A percentile compares a stretch with the other conserved stretches of the same genome.
Evolutionary conservation across 1,139 yeast species (phyloP).

Genomic region (Groenewaldozyma auringiensis): DNA sequence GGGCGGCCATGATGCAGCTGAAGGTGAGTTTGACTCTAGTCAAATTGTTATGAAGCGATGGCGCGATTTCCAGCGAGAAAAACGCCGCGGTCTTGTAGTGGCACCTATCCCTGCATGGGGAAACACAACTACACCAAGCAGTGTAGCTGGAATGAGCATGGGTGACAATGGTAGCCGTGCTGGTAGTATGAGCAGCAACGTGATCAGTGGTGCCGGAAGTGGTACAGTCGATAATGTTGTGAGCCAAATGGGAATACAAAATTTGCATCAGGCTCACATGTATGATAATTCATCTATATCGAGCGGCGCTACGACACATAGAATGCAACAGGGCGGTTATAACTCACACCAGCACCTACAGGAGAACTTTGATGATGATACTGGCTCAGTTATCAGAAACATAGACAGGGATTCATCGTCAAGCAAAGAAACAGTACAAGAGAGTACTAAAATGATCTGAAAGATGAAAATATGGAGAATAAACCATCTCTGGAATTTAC

Average conservation of each 20-base stretch:
- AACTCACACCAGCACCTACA: too few relatives aligned
- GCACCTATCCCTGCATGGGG: constrained; percentile 13
- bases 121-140: constrained; percentile 1
- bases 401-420: background rate
- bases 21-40: constrained; percentile 84
- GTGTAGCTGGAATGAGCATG: background rate
- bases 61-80: constrained; percentile 83
- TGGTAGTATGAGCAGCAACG: background rate
- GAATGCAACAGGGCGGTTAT: background rate
- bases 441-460: background rate
- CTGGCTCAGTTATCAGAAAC: background rate
- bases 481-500: background rate
- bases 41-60: constrained; percentile 85
- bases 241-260: too few relatives aligned
- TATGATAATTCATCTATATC: background rate
- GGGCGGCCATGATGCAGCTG: constrained; percentile 59
- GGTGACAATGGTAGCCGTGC: background rate
- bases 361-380: background rate
- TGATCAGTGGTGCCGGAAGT: background rate
- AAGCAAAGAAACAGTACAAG: background rate
- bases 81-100: constrained; percentile 14
- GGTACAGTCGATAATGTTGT: background rate
- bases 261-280: background rate
- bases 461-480: background rate
- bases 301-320: background rate